phyloP scores from a whole-genome alignment of 768 basidiomycete genomes.

The Leccinum incarnatum region DNA sequence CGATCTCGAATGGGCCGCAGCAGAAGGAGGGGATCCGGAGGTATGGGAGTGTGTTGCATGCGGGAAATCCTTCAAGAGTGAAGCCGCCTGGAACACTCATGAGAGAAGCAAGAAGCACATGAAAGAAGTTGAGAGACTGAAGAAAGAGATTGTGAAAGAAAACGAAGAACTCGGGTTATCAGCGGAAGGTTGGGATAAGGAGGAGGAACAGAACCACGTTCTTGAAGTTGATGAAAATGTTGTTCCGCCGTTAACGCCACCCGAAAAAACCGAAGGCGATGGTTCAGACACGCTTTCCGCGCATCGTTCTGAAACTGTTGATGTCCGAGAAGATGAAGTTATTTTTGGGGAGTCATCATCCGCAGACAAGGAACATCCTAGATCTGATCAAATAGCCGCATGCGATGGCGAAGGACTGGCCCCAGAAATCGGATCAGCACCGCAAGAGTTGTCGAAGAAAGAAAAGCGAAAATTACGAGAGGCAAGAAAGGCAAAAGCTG shows the following conservation, averaged over 20 bases:
- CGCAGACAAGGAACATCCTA: slow-evolving; percentile 3
- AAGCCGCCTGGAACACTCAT: slow-evolving; percentile 95
- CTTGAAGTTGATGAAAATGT: slow-evolving; percentile 9
- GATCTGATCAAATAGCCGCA: slow-evolving; percentile 2
- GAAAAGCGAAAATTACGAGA: slow-evolving; percentile 80
- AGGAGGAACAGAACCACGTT: slow-evolving; percentile 18
- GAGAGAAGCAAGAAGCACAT: slow-evolving; percentile 94
- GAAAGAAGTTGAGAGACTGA: slow-evolving; percentile 79
- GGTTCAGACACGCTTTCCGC: neutral
- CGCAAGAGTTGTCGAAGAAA: slow-evolving; percentile 58
- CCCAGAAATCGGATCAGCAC: slow-evolving; percentile 1
- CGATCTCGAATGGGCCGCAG: slow-evolving; percentile 74
- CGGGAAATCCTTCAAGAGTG: slow-evolving; percentile 82
- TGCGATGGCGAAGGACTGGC: neutral
- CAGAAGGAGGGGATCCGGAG: slow-evolving; percentile 67
- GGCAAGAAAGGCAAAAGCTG: slow-evolving; percentile 53
- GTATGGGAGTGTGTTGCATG: slow-evolving; percentile 98
- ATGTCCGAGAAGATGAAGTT: slow-evolving; percentile 6
- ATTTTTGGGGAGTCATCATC: slow-evolving; percentile 5
- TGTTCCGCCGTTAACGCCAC: slow-evolving; percentile 17
- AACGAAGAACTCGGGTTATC: slow-evolving; percentile 60
- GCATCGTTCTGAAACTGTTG: neutral
- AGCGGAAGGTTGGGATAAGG: slow-evolving; percentile 31
- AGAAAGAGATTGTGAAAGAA: slow-evolving; percentile 74
- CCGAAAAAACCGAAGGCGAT: slow-evolving; percentile 1